Base-by-base conservation (phyloP, 2,329 filamentous ascomycete genomes). In the Diaporthe ilicicola region DNA sequence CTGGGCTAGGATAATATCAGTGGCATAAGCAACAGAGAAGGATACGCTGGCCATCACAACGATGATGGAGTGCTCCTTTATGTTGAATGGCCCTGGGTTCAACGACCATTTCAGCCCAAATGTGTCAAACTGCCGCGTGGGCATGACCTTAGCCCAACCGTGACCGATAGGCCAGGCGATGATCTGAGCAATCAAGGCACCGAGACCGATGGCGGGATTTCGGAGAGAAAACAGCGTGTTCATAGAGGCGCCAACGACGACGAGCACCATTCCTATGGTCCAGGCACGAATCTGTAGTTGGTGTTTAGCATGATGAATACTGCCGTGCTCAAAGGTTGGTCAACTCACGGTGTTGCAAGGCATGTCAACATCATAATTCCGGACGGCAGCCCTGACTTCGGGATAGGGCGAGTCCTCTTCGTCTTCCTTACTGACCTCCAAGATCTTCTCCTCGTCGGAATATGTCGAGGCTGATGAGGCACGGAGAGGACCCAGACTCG, bases 1-100 rank as follows among this genome's bases (percentile, higher is more conserved):
- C 80, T 93, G 91, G 0, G 92, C 92, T 2, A 93, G 83, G 54
- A 94, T 87, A 37, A 93, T 91, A 74, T 94, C 92, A 1, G 92
- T 94, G 0, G 91, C 91, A 75, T 94, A 94, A 4, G 91, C 90
- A 7, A 87, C 89, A 62, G 83, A 90, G 74, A 93, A 92, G 6
- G 91, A 90, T 7, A 93, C 90, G 77, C 92, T 89, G 19, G 92
- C 91, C 89, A 92, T 92, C 74, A 92, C 88, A 22, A 90, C 88
- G 70, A 93, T 91, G 72, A 93, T 86, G 51, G 89, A 82, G 77
- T 92, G 91, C 76, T 93, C 91, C 78, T 93, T 93, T 78, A 91
- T 85, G 76, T 91, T 93, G 80, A 93, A 93, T 1, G 90, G 90
- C 0, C 90, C 90, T 0, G 90, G 89, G 69, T 92, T 92, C n/a